phyloP scores from a whole-genome alignment of 441 rosid genomes.

The Viola pubescens region DNA sequence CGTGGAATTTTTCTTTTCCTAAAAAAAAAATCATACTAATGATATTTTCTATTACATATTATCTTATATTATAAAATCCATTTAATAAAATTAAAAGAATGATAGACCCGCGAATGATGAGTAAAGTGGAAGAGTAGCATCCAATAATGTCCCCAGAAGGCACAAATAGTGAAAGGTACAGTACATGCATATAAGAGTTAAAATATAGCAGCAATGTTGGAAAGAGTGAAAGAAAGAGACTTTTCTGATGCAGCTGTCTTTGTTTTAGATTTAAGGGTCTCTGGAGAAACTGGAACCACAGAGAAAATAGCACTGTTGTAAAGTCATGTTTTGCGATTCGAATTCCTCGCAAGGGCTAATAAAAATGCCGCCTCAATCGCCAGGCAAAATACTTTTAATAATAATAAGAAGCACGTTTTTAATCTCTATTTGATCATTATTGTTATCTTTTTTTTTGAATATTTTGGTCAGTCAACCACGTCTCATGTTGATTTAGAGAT shows the following conservation, averaged over 20 bases:
- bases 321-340: conserved; percentile 4
- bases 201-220: conserved; percentile 21
- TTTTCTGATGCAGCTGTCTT: background rate
- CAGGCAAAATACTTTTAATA: background rate
- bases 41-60: no score
- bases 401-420: conserved; percentile 16
- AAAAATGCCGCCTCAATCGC: conserved; percentile 20
- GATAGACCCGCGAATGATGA: no score
- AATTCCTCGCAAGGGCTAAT: background rate
- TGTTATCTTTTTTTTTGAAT: background rate
- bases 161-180: background rate
- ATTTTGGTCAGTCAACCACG: conserved; percentile 31
- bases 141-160: background rate
- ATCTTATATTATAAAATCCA: no score
- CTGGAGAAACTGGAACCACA: conserved; percentile 14
- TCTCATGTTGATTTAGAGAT: conserved; percentile 6
- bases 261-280: conserved; percentile 12
- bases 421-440: background rate
- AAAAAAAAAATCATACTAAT: no score
- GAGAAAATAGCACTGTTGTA: background rate
- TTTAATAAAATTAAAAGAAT: no score
- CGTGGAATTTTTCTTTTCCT: no score
- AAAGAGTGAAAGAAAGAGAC: background rate
- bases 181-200: conserved; percentile 8
- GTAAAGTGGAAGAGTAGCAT: background rate